Evolutionary conservation across 805 yeast genomes (phyloP).

Genomic region (Candida tibetensis): DNA sequence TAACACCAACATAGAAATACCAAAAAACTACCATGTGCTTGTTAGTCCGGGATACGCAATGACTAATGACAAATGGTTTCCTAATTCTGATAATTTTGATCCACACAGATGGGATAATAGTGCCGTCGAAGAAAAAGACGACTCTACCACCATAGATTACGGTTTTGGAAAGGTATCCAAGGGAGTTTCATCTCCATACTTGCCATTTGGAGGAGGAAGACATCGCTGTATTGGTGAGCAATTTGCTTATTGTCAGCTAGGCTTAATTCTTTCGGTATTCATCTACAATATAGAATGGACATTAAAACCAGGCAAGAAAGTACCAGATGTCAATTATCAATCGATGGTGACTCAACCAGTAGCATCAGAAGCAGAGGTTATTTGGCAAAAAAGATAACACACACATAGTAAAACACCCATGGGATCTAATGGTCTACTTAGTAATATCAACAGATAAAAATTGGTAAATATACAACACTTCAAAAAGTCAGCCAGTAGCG

Average conservation of each 20-base stretch:
- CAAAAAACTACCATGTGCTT: slow-evolving; percentile 82
- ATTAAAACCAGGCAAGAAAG: slow-evolving; percentile 38
- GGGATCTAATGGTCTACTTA: no score
- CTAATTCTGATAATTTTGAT: slow-evolving; percentile 65
- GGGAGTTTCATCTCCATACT: slow-evolving; percentile 92
- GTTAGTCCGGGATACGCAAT: slow-evolving; percentile 93
- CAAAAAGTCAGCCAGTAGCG: no score
- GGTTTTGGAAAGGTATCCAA: slow-evolving; percentile 94
- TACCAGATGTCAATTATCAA: slow-evolving; percentile 73
- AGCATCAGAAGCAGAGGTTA: slow-evolving; percentile 60
- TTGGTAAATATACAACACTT: no score
- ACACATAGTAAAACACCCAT: no score
- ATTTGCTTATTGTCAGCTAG: slow-evolving; percentile 90
- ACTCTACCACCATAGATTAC: slow-evolving; percentile 75
- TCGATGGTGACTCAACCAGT: slow-evolving; percentile 91
- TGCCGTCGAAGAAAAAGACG: slow-evolving; percentile 23
- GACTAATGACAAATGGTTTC: slow-evolving; percentile 75
- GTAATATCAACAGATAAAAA: no score
- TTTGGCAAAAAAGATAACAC: slow-evolving; percentile 76
- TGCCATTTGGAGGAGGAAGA: slow-evolving; percentile 99
- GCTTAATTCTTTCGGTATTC: slow-evolving; percentile 72
- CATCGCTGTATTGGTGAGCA: slow-evolving; percentile 99
- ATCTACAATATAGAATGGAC: slow-evolving; percentile 77
- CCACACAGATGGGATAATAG: slow-evolving; percentile 82
- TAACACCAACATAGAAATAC: slow-evolving; percentile 72